Conservation (phyloP, 768 basidiomycete species). For the Lentinula sp. region DNA sequence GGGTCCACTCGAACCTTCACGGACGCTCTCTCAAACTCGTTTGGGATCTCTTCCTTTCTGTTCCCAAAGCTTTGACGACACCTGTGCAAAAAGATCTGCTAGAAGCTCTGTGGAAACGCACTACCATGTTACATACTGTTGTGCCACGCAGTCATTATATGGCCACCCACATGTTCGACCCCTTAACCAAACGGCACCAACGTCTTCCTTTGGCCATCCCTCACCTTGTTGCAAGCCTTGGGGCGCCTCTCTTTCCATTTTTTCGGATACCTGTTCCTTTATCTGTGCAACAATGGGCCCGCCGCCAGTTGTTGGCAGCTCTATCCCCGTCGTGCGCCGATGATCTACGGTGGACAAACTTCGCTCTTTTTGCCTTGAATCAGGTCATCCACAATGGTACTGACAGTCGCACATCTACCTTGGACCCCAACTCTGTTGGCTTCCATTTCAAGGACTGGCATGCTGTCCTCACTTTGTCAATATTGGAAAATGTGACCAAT, state of each 20-base stretch:
- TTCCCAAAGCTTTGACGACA: conserved; percentile 17
- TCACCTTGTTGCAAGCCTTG: conserved; percentile 16
- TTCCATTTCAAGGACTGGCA: conserved; percentile 25
- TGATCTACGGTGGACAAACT: conserved; percentile 35
- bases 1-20: conserved; percentile 24
- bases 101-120: conserved; percentile 27
- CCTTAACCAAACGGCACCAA: conserved; percentile 3
- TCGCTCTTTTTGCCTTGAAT: conserved; percentile 30
- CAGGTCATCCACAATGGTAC: conserved; percentile 1
- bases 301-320: conserved; percentile 14
- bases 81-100: conserved; percentile 27
- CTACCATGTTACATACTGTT: conserved; percentile 5
- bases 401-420: not conserved
- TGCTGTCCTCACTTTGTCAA: conserved; percentile 33
- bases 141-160: not conserved
- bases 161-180: conserved; percentile 2
- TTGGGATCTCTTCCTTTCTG: conserved; percentile 29
- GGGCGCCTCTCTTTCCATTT: conserved; percentile 19
- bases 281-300: conserved; percentile 20
- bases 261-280: conserved; percentile 6
- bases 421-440: not conserved
- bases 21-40: conserved; percentile 32
- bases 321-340: conserved; percentile 24
- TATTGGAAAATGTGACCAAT: conserved; percentile 24
- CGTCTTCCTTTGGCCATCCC: conserved; percentile 7